phyloP scores from a whole-genome alignment of 2,329 filamentous ascomycete species.

The Alternaria longipes region DNA sequence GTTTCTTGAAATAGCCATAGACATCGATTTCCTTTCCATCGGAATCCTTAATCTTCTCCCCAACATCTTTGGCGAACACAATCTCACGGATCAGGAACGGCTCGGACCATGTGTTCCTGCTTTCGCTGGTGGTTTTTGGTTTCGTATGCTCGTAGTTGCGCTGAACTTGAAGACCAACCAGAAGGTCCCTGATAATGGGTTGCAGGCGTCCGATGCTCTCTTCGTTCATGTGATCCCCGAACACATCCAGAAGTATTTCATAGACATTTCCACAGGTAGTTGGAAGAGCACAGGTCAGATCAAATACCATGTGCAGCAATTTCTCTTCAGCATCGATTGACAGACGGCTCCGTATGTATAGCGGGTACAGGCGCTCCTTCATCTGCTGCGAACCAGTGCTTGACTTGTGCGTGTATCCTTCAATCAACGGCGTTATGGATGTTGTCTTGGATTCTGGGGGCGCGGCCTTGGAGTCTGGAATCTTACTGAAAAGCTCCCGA shows the following conservation, averaged over 20 bases:
- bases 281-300: neutral
- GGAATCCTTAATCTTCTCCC: neutral
- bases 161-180: neutral
- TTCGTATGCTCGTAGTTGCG: neutral
- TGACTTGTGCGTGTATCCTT: neutral
- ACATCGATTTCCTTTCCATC: neutral
- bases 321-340: neutral
- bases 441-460: too few species aligned
- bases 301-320: neutral
- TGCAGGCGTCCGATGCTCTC: neutral
- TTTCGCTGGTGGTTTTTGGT: neutral
- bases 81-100: neutral
- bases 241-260: neutral
- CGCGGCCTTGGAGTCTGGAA: too few species aligned
- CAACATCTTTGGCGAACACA: neutral
- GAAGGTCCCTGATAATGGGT: neutral
- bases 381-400: neutral
- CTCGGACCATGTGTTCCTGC: neutral
- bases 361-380: neutral
- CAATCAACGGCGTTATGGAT: neutral
- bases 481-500: too few species aligned
- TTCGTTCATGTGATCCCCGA: neutral
- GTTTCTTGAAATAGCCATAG: neutral
- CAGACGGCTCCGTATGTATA: neutral
- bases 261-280: neutral